Evolutionary conservation across 768 basidiomycete genomes (phyloP).

Genomic region (Psilocybe cyanescens): DNA sequence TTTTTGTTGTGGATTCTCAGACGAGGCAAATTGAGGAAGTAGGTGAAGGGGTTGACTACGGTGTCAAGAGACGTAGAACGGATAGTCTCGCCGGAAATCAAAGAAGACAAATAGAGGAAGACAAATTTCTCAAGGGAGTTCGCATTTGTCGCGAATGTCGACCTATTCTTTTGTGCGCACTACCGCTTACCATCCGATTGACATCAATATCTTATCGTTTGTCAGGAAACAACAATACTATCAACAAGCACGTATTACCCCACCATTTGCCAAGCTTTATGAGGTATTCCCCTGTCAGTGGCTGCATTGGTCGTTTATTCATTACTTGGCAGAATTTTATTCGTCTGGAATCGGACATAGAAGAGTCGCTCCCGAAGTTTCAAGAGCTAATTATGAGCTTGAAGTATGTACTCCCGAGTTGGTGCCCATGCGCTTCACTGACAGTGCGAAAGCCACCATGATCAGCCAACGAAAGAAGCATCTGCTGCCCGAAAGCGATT

Average conservation of each 20-base stretch:
- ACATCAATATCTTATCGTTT: background rate
- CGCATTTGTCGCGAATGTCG: conserved; percentile 87
- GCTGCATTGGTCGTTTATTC: background rate
- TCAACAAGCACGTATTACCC: conserved; percentile 60
- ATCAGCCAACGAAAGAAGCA: conserved; percentile 70
- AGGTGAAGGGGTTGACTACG: conserved; percentile 80
- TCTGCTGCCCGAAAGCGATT: conserved; percentile 77
- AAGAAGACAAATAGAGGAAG: conserved; percentile 57
- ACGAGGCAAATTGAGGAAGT: conserved; percentile 85
- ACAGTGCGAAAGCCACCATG: conserved; percentile 33
- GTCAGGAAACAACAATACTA: conserved; percentile 79
- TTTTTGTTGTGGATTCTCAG: conserved; percentile 86
- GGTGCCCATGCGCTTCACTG: background rate
- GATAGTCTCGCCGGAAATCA: conserved; percentile 36
- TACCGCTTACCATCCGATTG: background rate
- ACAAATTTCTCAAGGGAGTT: conserved; percentile 88
- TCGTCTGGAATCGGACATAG: conserved; percentile 85
- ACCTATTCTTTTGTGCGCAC: conserved; percentile 73
- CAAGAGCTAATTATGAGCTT: conserved; percentile 81
- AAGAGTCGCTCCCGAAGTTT: conserved; percentile 83
- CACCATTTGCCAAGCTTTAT: conserved; percentile 72
- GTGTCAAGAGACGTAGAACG: conserved; percentile 59
- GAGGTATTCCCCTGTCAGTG: conserved; percentile 45
- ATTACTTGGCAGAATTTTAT: conserved; percentile 58
- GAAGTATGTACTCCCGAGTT: conserved; percentile 46